phyloP scores from a whole-genome alignment of 116 monocot species.

The Trichopus zeylanicus region DNA sequence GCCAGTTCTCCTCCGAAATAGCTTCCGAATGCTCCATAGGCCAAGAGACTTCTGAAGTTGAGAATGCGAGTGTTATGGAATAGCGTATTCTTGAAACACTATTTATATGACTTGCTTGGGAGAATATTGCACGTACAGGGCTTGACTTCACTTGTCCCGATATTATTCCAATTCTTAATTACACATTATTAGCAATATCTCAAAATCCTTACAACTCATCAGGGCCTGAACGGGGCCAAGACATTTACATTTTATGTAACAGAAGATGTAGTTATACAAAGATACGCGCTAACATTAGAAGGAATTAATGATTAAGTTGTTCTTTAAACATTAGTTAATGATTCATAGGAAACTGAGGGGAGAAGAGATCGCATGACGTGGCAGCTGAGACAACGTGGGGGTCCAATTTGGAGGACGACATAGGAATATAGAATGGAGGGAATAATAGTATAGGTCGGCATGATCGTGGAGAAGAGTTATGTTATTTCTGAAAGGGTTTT shows the following conservation, averaged over 20 bases:
- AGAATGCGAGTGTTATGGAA: too few relatives aligned
- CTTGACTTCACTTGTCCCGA: neutral
- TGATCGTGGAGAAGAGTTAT: neutral
- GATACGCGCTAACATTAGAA: neutral
- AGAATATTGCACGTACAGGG: neutral
- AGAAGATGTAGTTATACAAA: neutral
- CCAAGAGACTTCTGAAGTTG: neutral
- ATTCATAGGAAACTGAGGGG: neutral
- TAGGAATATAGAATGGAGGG: neutral
- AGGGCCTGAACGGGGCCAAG: neutral
- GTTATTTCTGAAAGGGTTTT: neutral
- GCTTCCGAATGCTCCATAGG: neutral
- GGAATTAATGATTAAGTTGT: neutral
- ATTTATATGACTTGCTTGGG: too few relatives aligned
- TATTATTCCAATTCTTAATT: neutral
- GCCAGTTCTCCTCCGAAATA: constrained; percentile 15
- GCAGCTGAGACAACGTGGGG: neutral
- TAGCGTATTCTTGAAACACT: too few relatives aligned
- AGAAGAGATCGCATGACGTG: too few relatives aligned
- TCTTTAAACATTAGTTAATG: neutral
- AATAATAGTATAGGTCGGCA: neutral
- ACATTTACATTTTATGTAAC: neutral
- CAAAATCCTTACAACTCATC: too few relatives aligned
- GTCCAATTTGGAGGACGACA: neutral
- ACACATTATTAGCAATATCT: too few relatives aligned